A percentile compares a stretch with the other conserved stretches of the same genome.
Conservation (phyloP, 345 rosid species). For the Kernera saxatilis region DNA sequence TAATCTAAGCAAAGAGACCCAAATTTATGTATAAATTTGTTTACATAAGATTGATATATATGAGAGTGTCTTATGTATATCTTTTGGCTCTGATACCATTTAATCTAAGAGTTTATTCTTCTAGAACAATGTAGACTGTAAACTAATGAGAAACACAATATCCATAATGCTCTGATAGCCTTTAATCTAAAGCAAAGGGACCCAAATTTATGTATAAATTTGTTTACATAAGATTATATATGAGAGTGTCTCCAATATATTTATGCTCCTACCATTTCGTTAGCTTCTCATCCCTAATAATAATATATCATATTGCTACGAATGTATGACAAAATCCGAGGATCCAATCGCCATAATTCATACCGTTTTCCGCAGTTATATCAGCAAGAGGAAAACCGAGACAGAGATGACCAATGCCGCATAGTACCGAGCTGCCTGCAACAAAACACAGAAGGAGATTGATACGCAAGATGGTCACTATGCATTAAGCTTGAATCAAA, state of each 20-base stretch:
- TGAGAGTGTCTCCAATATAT: not conserved
- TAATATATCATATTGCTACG: conserved; percentile 7
- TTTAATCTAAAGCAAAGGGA: not conserved
- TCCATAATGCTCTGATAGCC: not conserved
- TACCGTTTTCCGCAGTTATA: conserved; percentile 13
- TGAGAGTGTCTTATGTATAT: not conserved
- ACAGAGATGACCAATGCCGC: conserved; percentile 31
- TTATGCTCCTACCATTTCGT: conserved; percentile 14
- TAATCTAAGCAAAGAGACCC: not conserved
- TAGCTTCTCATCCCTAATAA: conserved; percentile 9
- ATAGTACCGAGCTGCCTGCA: conserved; percentile 40
- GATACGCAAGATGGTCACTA: not conserved
- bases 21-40: not conserved
- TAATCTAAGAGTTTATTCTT: not conserved
- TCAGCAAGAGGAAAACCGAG: conserved; percentile 30
- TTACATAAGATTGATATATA: conserved; percentile 10
- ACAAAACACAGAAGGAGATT: not conserved
- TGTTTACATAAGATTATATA: conserved; percentile 13
- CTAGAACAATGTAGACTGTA: not conserved
- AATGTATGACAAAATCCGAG: not conserved
- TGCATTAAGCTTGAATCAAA: not conserved
- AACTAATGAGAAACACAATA: not conserved
- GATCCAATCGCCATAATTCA: conserved; percentile 17
- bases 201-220: not conserved
- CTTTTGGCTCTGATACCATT: too few species aligned